A percentile compares a stretch with the other conserved stretches of the same genome.
Evolutionary conservation across 345 rosid genomes (phyloP).

Genomic region (Conringia planisiliqua): DNA sequence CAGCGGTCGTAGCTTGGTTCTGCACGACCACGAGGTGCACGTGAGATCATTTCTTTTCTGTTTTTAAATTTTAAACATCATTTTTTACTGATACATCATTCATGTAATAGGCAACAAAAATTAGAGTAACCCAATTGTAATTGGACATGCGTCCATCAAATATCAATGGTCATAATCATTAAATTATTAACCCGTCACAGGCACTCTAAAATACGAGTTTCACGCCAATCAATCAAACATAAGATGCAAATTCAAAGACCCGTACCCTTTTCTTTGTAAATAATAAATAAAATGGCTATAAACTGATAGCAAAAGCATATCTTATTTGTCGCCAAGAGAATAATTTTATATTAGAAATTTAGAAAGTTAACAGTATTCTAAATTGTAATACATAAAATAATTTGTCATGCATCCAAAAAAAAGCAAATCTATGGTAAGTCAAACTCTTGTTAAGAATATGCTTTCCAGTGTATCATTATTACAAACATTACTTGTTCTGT

Average conservation of each 20-base stretch:
- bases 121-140: background rate
- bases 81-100: background rate
- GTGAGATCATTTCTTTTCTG: slow-evolving; percentile 2
- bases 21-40: slow-evolving; percentile 21
- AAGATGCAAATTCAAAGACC: background rate
- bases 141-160: background rate
- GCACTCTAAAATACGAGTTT: background rate
- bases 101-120: background rate
- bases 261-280: background rate
- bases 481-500: background rate
- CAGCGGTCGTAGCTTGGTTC: slow-evolving; percentile 10
- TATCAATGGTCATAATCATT: background rate
- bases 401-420: background rate
- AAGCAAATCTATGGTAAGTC: background rate
- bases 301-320: background rate
- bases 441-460: background rate
- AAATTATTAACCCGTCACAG: background rate
- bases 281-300: background rate
- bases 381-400: background rate
- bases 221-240: background rate
- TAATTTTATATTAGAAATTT: background rate
- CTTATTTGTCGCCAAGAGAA: background rate
- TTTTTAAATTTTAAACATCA: background rate
- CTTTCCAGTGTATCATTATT: background rate
- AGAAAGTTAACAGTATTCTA: background rate